Conservation (phyloP, 2,329 filamentous ascomycete genomes). For the Ceratocystis albifundus region DNA sequence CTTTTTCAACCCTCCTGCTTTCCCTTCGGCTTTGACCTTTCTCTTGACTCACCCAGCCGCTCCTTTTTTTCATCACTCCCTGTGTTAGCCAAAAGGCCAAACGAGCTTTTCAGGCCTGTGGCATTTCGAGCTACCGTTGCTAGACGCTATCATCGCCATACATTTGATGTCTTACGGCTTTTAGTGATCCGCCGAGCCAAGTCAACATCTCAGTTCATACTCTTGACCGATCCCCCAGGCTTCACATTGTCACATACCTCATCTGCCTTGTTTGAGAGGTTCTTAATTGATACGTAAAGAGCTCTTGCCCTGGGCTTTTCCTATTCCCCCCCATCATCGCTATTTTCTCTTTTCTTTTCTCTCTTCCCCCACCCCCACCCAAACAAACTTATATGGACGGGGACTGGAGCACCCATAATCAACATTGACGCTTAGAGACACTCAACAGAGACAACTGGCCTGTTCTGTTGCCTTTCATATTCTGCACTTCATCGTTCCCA, state of each 20-base stretch:
- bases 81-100: not conserved
- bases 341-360: not conserved
- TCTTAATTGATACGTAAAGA: not conserved
- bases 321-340: not conserved
- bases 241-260: not conserved
- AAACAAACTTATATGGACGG: not conserved
- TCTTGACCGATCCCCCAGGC: not conserved
- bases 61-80: not conserved
- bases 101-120: not conserved
- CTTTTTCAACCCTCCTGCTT: not conserved
- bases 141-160: too few species aligned
- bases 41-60: not conserved
- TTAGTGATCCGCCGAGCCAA: too few species aligned
- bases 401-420: not conserved
- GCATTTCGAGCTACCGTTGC: not conserved
- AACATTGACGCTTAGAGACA: too few species aligned
- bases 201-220: not conserved
- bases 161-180: too few species aligned
- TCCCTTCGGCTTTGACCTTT: not conserved
- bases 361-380: not conserved
- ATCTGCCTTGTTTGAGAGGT: constrained; percentile 1
- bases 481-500: not conserved
- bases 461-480: not conserved
- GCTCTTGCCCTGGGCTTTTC: not conserved
- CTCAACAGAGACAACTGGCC: too few species aligned